phyloP scores from a whole-genome alignment of 805 yeast species.

The Kuraishia hungarica region DNA sequence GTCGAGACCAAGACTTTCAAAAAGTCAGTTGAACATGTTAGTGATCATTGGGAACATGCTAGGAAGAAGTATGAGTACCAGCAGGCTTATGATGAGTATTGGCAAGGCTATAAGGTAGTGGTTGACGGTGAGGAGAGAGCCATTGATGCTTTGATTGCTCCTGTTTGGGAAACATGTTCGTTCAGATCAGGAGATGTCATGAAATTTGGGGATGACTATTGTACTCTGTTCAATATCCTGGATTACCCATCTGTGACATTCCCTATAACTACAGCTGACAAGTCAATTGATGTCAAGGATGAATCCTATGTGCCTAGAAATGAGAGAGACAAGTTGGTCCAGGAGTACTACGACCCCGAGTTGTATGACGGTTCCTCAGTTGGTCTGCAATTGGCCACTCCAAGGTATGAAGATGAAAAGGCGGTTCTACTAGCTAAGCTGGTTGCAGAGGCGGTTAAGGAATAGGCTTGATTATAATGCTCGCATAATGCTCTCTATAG shows the following conservation, averaged over 20 bases:
- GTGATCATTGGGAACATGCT: conserved; percentile 36
- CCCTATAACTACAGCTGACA: conserved; percentile 24
- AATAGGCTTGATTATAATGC: too few species aligned
- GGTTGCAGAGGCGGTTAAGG: conserved; percentile 16
- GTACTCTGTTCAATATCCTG: conserved; percentile 3
- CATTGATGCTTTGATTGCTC: conserved; percentile 54
- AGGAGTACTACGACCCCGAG: conserved; percentile 37
- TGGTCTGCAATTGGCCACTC: conserved; percentile 43
- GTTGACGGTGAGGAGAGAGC: conserved; percentile 44
- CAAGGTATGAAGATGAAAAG: conserved; percentile 51
- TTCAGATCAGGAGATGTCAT: conserved; percentile 47
- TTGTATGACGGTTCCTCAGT: conserved; percentile 44
- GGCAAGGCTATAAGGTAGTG: neutral
- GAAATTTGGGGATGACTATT: conserved; percentile 20
- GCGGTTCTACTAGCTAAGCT: conserved; percentile 28
- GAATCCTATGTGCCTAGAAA: conserved; percentile 15
- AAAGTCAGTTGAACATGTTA: conserved; percentile 28
- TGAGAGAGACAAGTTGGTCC: conserved; percentile 20
- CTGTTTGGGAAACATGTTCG: conserved; percentile 61
- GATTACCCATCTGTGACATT: conserved; percentile 5
- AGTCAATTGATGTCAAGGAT: conserved; percentile 31
- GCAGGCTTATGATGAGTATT: conserved; percentile 22
- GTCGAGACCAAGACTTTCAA: conserved; percentile 16
- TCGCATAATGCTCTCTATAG: too few species aligned
- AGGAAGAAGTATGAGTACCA: conserved; percentile 22